Evolutionary conservation across 1,139 yeast genomes (phyloP).

Genomic region (Lodderomyces theae): DNA sequence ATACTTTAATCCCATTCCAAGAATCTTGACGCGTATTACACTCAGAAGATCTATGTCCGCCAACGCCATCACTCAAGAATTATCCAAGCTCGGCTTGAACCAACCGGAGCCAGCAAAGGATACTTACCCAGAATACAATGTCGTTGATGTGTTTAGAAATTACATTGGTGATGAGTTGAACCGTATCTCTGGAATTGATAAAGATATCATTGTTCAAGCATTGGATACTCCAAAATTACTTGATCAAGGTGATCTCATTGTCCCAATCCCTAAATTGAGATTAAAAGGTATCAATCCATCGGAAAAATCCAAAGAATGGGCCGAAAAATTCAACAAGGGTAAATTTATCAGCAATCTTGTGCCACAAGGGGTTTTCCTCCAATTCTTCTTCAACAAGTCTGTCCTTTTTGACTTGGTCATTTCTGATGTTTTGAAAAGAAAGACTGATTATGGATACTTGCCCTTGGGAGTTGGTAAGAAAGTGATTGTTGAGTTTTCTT

Average conservation of each 20-base stretch:
- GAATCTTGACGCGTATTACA: constrained; percentile 1
- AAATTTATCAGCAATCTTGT: constrained; percentile 65
- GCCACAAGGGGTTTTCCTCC: constrained; percentile 89
- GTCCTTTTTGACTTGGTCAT: constrained; percentile 67
- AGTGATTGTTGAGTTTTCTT: constrained; percentile 83
- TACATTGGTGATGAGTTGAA: constrained; percentile 80
- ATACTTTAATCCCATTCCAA: background rate
- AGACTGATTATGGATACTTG: constrained; percentile 65
- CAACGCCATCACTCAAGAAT: constrained; percentile 32
- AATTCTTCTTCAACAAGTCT: constrained; percentile 74
- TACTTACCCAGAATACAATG: constrained; percentile 70
- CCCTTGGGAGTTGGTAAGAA: constrained; percentile 75
- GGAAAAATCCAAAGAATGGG: constrained; percentile 83
- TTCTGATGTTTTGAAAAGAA: constrained; percentile 65
- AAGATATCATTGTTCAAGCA: constrained; percentile 71
- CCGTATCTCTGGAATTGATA: constrained; percentile 68
- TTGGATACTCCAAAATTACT: constrained; percentile 83
- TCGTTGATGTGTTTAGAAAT: constrained; percentile 82
- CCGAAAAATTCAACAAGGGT: constrained; percentile 64
- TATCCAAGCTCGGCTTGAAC: constrained; percentile 36
- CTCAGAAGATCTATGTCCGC: constrained; percentile 13
- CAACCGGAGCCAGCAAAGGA: constrained; percentile 26
- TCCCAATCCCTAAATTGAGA: constrained; percentile 92
- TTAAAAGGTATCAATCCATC: constrained; percentile 83
- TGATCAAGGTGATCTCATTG: constrained; percentile 89